These are phyloP conservation scores for Acacia concinna DNA, from an alignment of 331 rosid genomes.

Conservation along the genomic window DNA sequence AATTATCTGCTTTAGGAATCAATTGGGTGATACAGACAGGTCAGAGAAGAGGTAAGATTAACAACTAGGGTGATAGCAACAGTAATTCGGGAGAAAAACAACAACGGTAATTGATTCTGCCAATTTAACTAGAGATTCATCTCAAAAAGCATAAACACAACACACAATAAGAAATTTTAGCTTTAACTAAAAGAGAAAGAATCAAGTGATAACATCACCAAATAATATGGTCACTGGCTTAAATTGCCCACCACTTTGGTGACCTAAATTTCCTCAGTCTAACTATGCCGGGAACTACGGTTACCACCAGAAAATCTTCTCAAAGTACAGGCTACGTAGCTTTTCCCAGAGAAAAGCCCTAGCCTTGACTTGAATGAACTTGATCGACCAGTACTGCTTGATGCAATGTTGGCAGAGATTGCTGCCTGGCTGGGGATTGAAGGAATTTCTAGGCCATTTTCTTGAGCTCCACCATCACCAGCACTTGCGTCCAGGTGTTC, in stretches of 20 bases:
- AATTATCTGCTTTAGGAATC: background rate
- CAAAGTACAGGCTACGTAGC: conserved; percentile 67
- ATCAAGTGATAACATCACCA: conserved; percentile 50
- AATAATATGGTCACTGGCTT: conserved; percentile 30
- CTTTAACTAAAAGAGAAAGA: conserved; percentile 25
- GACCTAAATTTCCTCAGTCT: conserved; percentile 32
- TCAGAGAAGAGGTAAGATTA: background rate
- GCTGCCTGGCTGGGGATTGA: conserved; percentile 46
- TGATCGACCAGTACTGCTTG: conserved; percentile 57
- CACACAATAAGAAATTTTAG: conserved; percentile 50
- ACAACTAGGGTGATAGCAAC: background rate
- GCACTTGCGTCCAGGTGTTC: conserved; percentile 76
- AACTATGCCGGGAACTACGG: conserved; percentile 56
- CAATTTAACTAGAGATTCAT: conserved; percentile 50
- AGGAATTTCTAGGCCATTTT: conserved; percentile 60
- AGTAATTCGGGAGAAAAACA: background rate
- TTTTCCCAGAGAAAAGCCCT: conserved; percentile 63
- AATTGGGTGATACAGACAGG: background rate
- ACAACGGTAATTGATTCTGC: background rate
- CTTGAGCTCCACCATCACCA: conserved; percentile 82
- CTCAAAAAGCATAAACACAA: conserved; percentile 44
- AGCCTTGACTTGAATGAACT: conserved; percentile 70
- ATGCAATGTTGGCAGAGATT: conserved; percentile 37
- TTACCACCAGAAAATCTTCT: conserved; percentile 81
- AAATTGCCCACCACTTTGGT: conserved; percentile 14